Conservation (phyloP, 441 rosid species). For the Eugenia klotzschiana region DNA sequence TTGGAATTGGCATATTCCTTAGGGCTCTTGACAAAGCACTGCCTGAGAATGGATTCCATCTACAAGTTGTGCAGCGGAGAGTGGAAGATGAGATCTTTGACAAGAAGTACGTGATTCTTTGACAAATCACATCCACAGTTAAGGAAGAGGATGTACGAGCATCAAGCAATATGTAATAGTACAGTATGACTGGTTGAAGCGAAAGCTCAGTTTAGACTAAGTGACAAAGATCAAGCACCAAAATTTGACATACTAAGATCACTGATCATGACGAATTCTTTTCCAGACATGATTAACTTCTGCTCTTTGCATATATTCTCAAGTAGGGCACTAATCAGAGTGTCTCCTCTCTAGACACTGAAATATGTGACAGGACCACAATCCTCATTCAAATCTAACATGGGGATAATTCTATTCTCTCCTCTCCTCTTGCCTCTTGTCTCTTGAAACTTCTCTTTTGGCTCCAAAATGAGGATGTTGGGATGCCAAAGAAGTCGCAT, state of each 20-base stretch:
- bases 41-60: constrained; percentile 78
- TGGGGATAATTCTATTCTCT: background rate
- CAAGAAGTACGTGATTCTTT: background rate
- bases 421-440: background rate
- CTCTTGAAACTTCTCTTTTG: background rate
- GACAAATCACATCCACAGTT: background rate
- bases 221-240: background rate
- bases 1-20: constrained; percentile 57
- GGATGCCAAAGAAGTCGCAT: background rate
- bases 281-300: background rate
- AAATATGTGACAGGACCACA: background rate
- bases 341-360: background rate
- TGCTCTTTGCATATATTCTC: background rate
- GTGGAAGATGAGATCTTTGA: background rate
- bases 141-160: background rate
- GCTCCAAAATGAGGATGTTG: background rate
- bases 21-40: constrained; percentile 65
- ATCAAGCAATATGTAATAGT: background rate
- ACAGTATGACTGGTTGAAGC: background rate
- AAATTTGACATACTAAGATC: background rate
- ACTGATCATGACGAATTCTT: background rate
- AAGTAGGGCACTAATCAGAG: background rate
- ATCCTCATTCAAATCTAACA: background rate
- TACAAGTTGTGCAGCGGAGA: constrained; percentile 1
- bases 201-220: background rate